Conservation (phyloP, 2,329 filamentous ascomycete genomes). For the Colletotrichum camelliae region DNA sequence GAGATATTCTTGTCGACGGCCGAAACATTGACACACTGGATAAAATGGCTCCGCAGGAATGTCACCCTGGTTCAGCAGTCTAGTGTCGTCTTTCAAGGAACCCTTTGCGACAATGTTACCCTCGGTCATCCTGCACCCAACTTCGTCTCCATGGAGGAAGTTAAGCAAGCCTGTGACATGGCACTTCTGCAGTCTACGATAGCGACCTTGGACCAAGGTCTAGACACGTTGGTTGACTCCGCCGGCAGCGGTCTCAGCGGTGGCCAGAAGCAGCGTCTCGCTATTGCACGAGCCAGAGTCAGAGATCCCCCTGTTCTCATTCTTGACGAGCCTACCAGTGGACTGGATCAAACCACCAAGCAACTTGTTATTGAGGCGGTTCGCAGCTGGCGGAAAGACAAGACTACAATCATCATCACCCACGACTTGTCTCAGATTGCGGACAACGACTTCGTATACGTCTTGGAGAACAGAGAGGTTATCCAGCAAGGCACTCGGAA, state of each 20-base stretch:
- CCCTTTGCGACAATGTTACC: constrained; percentile 77
- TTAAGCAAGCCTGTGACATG: constrained; percentile 67
- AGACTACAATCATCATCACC: constrained; percentile 92
- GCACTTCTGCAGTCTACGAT: constrained; percentile 75
- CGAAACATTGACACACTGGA: constrained; percentile 66
- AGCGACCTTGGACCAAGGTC: constrained; percentile 67
- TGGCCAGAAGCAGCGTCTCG: constrained; percentile 83
- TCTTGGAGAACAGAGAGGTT: constrained; percentile 74
- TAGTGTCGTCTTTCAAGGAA: constrained; percentile 82
- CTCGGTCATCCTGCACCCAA: constrained; percentile 59
- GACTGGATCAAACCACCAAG: constrained; percentile 77
- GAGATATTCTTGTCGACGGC: constrained; percentile 74
- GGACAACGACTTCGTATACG: constrained; percentile 77
- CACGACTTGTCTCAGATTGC: constrained; percentile 83
- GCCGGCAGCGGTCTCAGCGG: constrained; percentile 79
- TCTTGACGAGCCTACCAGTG: constrained; percentile 88
- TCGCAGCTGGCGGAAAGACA: constrained; percentile 76
- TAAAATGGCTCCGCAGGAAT: constrained; percentile 77
- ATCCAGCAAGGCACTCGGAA: constrained; percentile 71
- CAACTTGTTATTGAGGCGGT: constrained; percentile 75
- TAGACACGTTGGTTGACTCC: constrained; percentile 74
- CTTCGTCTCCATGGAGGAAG: constrained; percentile 54
- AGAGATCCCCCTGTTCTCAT: constrained; percentile 82
- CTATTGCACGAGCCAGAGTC: constrained; percentile 78
- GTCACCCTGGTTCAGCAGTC: constrained; percentile 84